These are phyloP conservation scores for Fonsecaea monophora DNA, from an alignment of 2,329 filamentous ascomycete genomes.

Conservation along the genomic window DNA sequence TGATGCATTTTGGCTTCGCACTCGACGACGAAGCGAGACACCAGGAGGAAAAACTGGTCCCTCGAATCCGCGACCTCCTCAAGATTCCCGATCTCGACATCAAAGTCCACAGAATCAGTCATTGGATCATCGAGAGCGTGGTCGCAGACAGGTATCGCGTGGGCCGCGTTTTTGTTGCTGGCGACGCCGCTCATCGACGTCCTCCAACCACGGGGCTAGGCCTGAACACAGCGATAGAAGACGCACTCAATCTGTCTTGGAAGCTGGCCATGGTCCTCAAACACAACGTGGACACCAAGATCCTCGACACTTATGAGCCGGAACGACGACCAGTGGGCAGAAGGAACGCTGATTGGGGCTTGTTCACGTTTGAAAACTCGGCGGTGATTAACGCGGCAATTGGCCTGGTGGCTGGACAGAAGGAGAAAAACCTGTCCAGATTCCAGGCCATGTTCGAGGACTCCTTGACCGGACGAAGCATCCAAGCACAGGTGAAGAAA, in stretches of 20 bases:
- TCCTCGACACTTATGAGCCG: slow-evolving; percentile 50
- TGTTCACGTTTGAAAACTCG: slow-evolving; percentile 11
- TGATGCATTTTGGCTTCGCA: slow-evolving; percentile 42
- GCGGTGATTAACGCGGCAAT: slow-evolving; percentile 3
- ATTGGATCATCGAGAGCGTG: slow-evolving; percentile 41
- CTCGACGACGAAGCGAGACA: slow-evolving; percentile 39
- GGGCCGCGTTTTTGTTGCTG: slow-evolving; percentile 46
- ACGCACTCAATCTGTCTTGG: slow-evolving; percentile 54
- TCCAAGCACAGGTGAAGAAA: not conserved
- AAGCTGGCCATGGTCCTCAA: slow-evolving; percentile 49
- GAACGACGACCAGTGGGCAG: slow-evolving; percentile 48
- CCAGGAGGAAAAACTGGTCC: slow-evolving; percentile 38
- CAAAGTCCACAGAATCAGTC: slow-evolving; percentile 41
- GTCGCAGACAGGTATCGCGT: slow-evolving; percentile 40
- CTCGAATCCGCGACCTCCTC: slow-evolving; percentile 39
- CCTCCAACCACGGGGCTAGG: slow-evolving; percentile 45
- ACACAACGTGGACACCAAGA: slow-evolving; percentile 29
- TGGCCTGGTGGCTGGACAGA: not conserved
- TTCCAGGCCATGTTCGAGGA: slow-evolving; percentile 3
- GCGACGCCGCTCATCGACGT: slow-evolving; percentile 45
- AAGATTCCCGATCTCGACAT: slow-evolving; percentile 41
- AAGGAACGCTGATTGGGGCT: slow-evolving; percentile 40
- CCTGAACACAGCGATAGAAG: slow-evolving; percentile 41
- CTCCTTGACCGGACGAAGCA: not conserved
- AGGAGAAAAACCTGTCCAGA: not conserved